Base-by-base conservation (phyloP, 2,329 filamentous ascomycete genomes). In the Fusarium verrucosum region DNA sequence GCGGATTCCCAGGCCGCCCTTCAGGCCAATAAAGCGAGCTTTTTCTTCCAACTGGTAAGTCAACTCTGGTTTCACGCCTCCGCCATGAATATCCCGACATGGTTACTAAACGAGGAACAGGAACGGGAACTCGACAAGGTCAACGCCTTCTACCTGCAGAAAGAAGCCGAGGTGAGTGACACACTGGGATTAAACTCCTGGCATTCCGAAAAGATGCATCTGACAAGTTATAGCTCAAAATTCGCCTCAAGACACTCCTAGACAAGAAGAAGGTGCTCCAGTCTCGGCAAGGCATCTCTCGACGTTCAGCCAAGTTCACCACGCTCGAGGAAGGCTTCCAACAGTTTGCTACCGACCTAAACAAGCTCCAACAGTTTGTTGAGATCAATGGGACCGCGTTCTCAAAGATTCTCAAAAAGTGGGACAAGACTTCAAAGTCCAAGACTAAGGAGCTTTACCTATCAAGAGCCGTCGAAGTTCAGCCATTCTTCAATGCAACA, bases 381-480 rank as follows among this genome's bases (percentile, higher is more conserved):
- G 94, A 98, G 77, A 92, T 98, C 75, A 99, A 99, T 75, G 94
- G 95, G 73, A 97, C 92, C 3, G 95, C 94, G 16, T 97, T 98
- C 76, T 97, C 94, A 25, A 99, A 99, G 78, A 99, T 99, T 58
- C 81, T 99, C 65, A 99, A 99, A 81, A 99, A 99, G 86, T 99
- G 95, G 95, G 95, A 99, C 80, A 99, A 99, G 85, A 97, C 94
- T 2, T 97, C 94, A 69, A 99, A 98, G 84, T 98, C 94, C 47
- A 94, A 94, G 77, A 97, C 95, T 58, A 99, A 99, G 78, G 95
- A 98, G 79, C 86, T 98, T 36, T 99, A 98, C 75, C 88, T 99
- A 32, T 96, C 96, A 10, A 87, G 95, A 59, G 95, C 95, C 10
- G 94, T 99, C 63, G 95, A 99, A 77, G 94, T 98, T 9, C 95